phyloP scores from a whole-genome alignment of 306 rosid species.

The Cicer arietinum region DNA sequence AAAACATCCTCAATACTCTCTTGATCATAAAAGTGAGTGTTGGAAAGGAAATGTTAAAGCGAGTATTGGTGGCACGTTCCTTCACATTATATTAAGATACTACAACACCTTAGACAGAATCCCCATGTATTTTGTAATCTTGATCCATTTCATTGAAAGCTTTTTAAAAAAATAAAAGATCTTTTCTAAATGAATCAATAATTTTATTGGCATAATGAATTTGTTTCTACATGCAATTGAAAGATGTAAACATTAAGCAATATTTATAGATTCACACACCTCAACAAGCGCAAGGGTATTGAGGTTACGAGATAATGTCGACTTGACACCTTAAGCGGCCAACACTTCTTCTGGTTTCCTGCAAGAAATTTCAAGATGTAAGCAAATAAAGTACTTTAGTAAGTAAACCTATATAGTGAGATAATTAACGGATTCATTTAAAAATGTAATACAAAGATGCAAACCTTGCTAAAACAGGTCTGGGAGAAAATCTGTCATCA shows the following conservation, averaged over 20 bases:
- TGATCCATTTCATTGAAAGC: no score
- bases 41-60: no score
- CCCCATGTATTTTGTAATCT: no score
- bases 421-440: conserved; percentile 4
- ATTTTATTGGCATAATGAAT: background rate
- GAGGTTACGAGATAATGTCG: conserved; percentile 91
- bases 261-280: conserved; percentile 54
- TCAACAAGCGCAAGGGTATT: conserved; percentile 95
- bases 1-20: no score
- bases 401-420: background rate
- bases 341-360: conserved; percentile 96
- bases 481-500: conserved; percentile 84
- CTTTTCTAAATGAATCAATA: background rate
- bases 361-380: conserved; percentile 32
- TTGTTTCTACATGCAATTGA: conserved; percentile 10
- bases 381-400: background rate
- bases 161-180: no score
- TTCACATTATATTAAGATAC: no score
- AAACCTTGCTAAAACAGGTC: conserved; percentile 93
- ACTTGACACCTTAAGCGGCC: conserved; percentile 97
- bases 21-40: no score
- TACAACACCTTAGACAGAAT: no score
- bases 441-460: conserved; percentile 41
- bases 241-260: conserved; percentile 4
- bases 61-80: no score